These are phyloP conservation scores for Dissophora ornata DNA, from an alignment of 192 early-diverging fungal genomes.

Conservation along the genomic window DNA sequence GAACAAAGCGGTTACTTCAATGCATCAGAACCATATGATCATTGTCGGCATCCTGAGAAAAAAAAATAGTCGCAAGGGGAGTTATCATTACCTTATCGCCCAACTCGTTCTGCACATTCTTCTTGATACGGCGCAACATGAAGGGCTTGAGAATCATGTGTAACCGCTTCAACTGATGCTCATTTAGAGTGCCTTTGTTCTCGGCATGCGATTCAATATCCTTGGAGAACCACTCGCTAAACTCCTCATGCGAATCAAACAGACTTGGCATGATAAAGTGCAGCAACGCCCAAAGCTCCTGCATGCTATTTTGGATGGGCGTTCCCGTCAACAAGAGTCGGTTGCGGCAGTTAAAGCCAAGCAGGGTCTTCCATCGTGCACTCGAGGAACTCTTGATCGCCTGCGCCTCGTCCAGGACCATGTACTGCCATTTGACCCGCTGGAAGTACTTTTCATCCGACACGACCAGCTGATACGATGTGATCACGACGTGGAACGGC, in stretches of 20 bases:
- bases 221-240: constrained; percentile 94
- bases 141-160: constrained; percentile 97
- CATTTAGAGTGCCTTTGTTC: constrained; percentile 81
- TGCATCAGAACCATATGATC: no score
- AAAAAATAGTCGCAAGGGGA: not conserved
- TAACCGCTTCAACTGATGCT: constrained; percentile 84
- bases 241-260: constrained; percentile 94
- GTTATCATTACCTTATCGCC: constrained; percentile 75
- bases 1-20: not conserved
- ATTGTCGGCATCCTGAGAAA: not conserved
- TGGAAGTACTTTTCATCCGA: constrained; percentile 85
- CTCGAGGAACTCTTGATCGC: constrained; percentile 91
- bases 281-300: constrained; percentile 92
- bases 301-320: constrained; percentile 95
- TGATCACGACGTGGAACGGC: constrained; percentile 90
- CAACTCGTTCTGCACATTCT: constrained; percentile 90
- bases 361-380: constrained; percentile 88
- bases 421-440: constrained; percentile 94
- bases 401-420: constrained; percentile 95
- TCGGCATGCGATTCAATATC: constrained; percentile 93
- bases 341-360: constrained; percentile 87
- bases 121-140: constrained; percentile 91
- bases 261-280: constrained; percentile 97
- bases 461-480: constrained; percentile 86
- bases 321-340: constrained; percentile 90